Evolutionary conservation across 1,284 basidiomycete species (phyloP).

Genomic region (Ustilago esculenta): DNA sequence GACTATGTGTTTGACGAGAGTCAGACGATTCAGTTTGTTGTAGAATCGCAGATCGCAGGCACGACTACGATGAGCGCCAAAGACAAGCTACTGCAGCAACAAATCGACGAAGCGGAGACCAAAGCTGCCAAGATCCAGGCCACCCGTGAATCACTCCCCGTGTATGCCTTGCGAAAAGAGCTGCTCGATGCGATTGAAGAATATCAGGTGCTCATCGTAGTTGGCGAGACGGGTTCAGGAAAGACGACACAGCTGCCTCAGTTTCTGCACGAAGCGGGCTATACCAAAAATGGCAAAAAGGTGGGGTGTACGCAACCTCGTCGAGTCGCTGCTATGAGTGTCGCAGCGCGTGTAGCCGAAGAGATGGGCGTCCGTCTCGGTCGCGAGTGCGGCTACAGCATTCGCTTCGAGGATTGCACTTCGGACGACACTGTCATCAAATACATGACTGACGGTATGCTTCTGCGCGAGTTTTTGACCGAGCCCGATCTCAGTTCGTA

Average conservation of each 20-base stretch:
- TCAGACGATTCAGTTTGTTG: conserved; percentile 94
- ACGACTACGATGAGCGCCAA: conserved; percentile 75
- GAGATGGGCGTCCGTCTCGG: conserved; percentile 97
- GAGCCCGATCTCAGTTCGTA: conserved; percentile 63
- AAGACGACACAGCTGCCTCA: conserved; percentile 99
- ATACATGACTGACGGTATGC: conserved; percentile 67
- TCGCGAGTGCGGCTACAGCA: conserved; percentile 92
- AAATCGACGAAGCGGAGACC: conserved; percentile 88
- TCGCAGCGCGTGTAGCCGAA: conserved; percentile 97
- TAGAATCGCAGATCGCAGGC: conserved; percentile 73
- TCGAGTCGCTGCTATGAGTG: conserved; percentile 98
- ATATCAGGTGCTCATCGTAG: conserved; percentile 75
- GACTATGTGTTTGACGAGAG: conserved; percentile 98
- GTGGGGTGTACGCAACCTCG: conserved; percentile 98
- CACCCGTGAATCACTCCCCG: conserved; percentile 61
- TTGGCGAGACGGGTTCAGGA: conserved; percentile 79
- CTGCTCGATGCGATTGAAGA: conserved; percentile 82
- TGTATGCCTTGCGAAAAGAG: conserved; percentile 63
- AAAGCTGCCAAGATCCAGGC: conserved; percentile 66
- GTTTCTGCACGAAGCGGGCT: conserved; percentile 97
- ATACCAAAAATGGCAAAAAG: conserved; percentile 83
- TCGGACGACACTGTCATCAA: conserved; percentile 76
- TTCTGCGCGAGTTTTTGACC: conserved; percentile 66
- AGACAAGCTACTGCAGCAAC: conserved; percentile 83
- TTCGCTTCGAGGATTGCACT: conserved; percentile 98